These are phyloP conservation scores for Ophiostoma tasmaniense DNA, from an alignment of 2,329 filamentous ascomycete species.

Conservation along the genomic window DNA sequence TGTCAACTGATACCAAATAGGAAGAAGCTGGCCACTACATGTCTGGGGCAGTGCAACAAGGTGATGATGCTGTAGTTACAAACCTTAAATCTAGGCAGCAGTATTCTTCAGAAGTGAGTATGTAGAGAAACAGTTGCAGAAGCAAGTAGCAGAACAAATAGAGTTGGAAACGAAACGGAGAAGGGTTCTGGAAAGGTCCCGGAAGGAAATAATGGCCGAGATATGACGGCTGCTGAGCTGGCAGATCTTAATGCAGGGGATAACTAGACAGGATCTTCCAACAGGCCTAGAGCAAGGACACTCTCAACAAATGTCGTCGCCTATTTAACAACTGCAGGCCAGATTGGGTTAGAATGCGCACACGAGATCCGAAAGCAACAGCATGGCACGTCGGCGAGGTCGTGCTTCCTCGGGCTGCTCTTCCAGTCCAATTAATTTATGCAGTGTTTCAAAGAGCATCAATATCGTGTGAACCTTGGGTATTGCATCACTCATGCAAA, in stretches of 20 bases:
- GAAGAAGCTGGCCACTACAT: neutral
- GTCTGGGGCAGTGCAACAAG: neutral
- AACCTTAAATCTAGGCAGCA: neutral
- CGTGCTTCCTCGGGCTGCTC: neutral
- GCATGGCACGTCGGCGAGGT: neutral
- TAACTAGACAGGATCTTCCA: neutral
- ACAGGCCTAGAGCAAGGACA: neutral
- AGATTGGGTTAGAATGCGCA: neutral
- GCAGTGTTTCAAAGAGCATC: too few species aligned
- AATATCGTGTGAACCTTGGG: too few species aligned
- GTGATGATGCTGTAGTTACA: neutral
- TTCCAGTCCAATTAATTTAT: too few species aligned
- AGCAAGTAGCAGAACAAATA: neutral
- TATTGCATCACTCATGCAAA: too few species aligned
- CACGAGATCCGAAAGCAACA: neutral
- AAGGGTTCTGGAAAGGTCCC: too few species aligned
- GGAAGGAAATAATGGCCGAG: neutral
- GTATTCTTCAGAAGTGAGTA: neutral
- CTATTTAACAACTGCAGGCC: neutral
- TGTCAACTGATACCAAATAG: neutral
- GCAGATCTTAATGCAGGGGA: neutral
- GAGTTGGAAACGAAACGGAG: neutral
- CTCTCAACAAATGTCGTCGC: neutral
- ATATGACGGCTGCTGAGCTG: neutral
- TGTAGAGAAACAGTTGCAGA: neutral